Conservation (phyloP, 2,329 filamentous ascomycete genomes). For the Aciculosporium take region DNA sequence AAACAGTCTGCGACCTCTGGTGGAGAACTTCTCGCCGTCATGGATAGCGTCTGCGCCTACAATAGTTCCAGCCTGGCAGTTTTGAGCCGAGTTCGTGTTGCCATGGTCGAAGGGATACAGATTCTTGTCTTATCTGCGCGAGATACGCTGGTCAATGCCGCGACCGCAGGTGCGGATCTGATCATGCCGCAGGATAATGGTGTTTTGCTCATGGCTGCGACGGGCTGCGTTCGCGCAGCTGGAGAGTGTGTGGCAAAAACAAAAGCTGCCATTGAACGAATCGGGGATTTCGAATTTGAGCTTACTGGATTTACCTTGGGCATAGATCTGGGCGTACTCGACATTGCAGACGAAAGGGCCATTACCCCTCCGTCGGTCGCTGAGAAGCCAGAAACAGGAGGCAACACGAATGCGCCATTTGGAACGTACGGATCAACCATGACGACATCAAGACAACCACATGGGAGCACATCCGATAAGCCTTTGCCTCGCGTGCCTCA, state of each 20-base stretch:
- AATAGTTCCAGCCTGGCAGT: slow-evolving; percentile 53
- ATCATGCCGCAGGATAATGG: slow-evolving; percentile 70
- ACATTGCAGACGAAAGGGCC: slow-evolving; percentile 23
- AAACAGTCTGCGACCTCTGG: slow-evolving; percentile 74
- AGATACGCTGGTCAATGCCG: slow-evolving; percentile 57
- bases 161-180: slow-evolving; percentile 59
- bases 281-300: slow-evolving; percentile 84
- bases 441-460: slow-evolving; percentile 19
- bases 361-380: slow-evolving; percentile 19
- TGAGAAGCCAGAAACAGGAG: slow-evolving; percentile 23
- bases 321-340: slow-evolving; percentile 39
- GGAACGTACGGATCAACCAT: slow-evolving; percentile 23
- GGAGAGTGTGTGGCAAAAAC: slow-evolving; percentile 85
- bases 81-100: slow-evolving; percentile 53
- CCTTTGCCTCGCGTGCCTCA: slow-evolving; percentile 53
- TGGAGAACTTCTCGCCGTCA: slow-evolving; percentile 60
- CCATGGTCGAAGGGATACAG: slow-evolving; percentile 67
- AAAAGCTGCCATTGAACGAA: slow-evolving; percentile 70
- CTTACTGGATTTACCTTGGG: slow-evolving; percentile 43
- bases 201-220: slow-evolving; percentile 63
- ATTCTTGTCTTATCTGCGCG: slow-evolving; percentile 69
- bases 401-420: slow-evolving; percentile 25
- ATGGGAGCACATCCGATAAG: slow-evolving; percentile 42
- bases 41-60: slow-evolving; percentile 70
- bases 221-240: slow-evolving; percentile 74